phyloP scores from a whole-genome alignment of 2,329 filamentous ascomycete species.

The Tolypocladium paradoxum region DNA sequence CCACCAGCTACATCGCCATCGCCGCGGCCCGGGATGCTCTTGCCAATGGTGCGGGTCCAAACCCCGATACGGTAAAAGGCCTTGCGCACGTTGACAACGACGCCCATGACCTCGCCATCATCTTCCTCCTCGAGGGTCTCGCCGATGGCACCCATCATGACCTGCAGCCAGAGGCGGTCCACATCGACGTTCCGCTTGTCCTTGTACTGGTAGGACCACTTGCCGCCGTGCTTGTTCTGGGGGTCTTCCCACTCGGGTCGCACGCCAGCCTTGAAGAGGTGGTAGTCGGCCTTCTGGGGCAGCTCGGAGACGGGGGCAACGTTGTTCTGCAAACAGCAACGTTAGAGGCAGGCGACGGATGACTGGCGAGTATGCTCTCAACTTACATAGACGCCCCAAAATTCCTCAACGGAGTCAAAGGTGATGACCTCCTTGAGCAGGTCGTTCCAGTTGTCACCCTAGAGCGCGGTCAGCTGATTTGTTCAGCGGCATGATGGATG shows the following conservation, averaged over 20 bases:
- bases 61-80: constrained; percentile 95
- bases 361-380: neutral
- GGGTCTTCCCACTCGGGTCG: constrained; percentile 97
- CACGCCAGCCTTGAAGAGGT: constrained; percentile 96
- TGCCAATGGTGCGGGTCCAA: constrained; percentile 92
- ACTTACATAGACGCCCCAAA: constrained; percentile 98
- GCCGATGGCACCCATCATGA: constrained; percentile 92
- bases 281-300: constrained; percentile 96
- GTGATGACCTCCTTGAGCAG: constrained; percentile 97
- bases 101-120: constrained; percentile 97
- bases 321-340: constrained; percentile 64
- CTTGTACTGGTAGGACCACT: constrained; percentile 98
- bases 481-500: neutral
- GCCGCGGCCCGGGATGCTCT: constrained; percentile 66
- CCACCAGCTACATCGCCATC: constrained; percentile 62
- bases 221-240: constrained; percentile 98
- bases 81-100: constrained; percentile 97
- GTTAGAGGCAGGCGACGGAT: constrained; percentile 2
- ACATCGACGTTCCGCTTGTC: constrained; percentile 87
- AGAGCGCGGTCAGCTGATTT: constrained; percentile 1
- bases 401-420: constrained; percentile 97
- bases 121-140: constrained; percentile 93
- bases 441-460: constrained; percentile 99
- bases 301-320: constrained; percentile 93
- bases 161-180: constrained; percentile 91